phyloP scores from a whole-genome alignment of 1,139 yeast genomes.

The Debaryomyces subglobosus region DNA sequence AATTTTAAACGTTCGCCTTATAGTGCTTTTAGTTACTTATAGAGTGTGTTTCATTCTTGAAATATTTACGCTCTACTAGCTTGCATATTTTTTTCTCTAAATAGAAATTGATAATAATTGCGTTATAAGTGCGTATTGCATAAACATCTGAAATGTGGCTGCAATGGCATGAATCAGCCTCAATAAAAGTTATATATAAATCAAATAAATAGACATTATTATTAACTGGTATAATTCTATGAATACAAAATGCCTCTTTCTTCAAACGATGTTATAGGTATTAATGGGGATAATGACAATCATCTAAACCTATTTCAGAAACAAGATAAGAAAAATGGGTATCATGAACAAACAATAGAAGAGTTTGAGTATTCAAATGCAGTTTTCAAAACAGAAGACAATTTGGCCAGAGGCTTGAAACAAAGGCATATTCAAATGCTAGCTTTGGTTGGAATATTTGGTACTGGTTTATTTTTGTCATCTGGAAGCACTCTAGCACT shows the following conservation, averaged over 20 bases:
- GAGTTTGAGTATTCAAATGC: not conserved
- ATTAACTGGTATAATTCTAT: not conserved
- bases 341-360: not conserved
- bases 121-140: not conserved
- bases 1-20: too few relatives aligned
- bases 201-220: not conserved
- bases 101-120: not conserved
- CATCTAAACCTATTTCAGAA: not conserved
- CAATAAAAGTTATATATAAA: not conserved
- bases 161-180: not conserved
- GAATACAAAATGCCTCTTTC: not conserved
- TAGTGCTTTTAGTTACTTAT: too few relatives aligned
- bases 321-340: not conserved
- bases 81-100: not conserved
- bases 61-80: too few relatives aligned
- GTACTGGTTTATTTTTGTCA: constrained; percentile 29
- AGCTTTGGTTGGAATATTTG: constrained; percentile 33
- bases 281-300: not conserved
- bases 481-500: constrained; percentile 23
- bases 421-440: constrained; percentile 37
- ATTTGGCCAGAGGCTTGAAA: constrained; percentile 17
- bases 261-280: not conserved
- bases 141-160: not conserved
- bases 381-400: constrained; percentile 9
- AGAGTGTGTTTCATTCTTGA: too few relatives aligned